These are phyloP conservation scores for Candida ascalaphidarum DNA, from an alignment of 805 yeast genomes.

Conservation along the genomic window DNA sequence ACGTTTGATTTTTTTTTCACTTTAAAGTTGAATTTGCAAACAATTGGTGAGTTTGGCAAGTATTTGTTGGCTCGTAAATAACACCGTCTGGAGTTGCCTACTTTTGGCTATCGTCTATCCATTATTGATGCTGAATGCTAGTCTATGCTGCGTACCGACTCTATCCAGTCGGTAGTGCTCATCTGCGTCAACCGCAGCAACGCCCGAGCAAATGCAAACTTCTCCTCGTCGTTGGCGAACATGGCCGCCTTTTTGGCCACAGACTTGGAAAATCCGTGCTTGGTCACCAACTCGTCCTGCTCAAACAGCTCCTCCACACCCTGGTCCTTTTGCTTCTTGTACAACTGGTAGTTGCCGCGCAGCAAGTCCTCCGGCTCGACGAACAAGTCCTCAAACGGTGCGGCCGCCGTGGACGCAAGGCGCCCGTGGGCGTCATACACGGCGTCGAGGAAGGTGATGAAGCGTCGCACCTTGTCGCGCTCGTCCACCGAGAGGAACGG, in stretches of 20 bases:
- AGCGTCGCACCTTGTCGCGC: slow-evolving; percentile 81
- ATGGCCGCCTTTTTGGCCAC: slow-evolving; percentile 63
- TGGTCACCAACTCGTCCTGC: slow-evolving; percentile 56
- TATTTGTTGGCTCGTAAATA: background rate
- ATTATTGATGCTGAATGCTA: no score
- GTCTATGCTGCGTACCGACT: no score
- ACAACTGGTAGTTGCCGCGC: slow-evolving; percentile 37
- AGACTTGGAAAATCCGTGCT: slow-evolving; percentile 69
- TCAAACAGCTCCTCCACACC: slow-evolving; percentile 33
- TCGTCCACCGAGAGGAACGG: slow-evolving; percentile 74
- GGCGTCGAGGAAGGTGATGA: slow-evolving; percentile 92
- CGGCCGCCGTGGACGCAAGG: slow-evolving; percentile 83
- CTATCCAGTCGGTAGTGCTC: slow-evolving; percentile 92
- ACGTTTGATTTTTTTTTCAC: no score
- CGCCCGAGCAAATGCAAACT: slow-evolving; percentile 95
- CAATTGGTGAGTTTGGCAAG: background rate
- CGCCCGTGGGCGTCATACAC: slow-evolving; percentile 88
- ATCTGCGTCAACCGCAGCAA: slow-evolving; percentile 84
- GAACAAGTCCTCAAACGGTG: slow-evolving; percentile 75
- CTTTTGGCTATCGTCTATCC: no score
- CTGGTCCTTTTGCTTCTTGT: slow-evolving; percentile 28
- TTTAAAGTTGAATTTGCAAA: no score
- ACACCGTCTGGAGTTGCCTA: no score
- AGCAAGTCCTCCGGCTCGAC: slow-evolving; percentile 68
- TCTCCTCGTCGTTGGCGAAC: slow-evolving; percentile 90